Conservation (phyloP, 2,329 filamentous ascomycete genomes). For the Zalaria sp. region DNA sequence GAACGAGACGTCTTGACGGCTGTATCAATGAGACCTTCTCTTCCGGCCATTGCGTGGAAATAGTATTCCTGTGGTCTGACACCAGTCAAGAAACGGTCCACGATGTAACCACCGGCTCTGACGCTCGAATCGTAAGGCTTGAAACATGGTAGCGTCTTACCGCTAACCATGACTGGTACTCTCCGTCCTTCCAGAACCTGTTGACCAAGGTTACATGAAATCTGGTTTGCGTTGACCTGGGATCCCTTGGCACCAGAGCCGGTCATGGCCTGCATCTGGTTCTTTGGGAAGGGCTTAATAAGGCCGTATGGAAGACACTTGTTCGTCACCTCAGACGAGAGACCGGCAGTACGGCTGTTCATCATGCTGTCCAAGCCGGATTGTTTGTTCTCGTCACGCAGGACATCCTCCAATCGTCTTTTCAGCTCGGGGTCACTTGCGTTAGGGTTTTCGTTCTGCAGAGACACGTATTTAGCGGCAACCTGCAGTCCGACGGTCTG, state of each 20-base stretch:
- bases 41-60: constrained; percentile 98
- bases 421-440: constrained; percentile 57
- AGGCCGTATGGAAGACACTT: constrained; percentile 70
- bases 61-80: constrained; percentile 97
- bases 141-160: constrained; percentile 91
- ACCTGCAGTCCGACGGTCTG: constrained; percentile 60
- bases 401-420: constrained; percentile 70
- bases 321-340: constrained; percentile 67
- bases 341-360: constrained; percentile 52
- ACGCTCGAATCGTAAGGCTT: constrained; percentile 80
- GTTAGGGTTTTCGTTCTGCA: constrained; percentile 50
- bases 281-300: constrained; percentile 84
- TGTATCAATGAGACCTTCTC: constrained; percentile 96
- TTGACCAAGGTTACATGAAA: constrained; percentile 94
- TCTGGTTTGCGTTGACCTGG: constrained; percentile 87
- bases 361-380: constrained; percentile 78
- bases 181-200: constrained; percentile 89
- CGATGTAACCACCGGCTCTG: constrained; percentile 83
- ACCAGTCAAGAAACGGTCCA: constrained; percentile 92
- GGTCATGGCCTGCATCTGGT: constrained; percentile 99
- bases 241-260: constrained; percentile 90
- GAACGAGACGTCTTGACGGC: constrained; percentile 97
- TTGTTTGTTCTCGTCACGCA: constrained; percentile 84
- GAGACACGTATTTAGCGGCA: constrained; percentile 75
- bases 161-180: constrained; percentile 95